A percentile compares a stretch with the other conserved stretches of the same genome.
Evolutionary conservation across 2,329 filamentous ascomycete species (phyloP).

Genomic region (Pleurostoma richardsiae): DNA sequence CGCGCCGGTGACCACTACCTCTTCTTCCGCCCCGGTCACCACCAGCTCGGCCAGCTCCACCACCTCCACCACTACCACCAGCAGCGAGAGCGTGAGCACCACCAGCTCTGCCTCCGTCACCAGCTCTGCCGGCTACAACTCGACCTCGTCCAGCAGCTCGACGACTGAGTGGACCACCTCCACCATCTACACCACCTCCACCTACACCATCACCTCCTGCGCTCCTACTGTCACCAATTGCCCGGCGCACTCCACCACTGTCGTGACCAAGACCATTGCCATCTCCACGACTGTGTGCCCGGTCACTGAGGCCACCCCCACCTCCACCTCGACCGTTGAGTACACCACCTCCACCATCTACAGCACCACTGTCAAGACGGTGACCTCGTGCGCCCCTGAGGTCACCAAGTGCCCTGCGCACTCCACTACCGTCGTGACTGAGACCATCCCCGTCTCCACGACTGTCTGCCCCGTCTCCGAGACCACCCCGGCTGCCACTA

Average conservation of each 20-base stretch:
- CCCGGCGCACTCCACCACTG: conserved; percentile 2
- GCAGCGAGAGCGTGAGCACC: not conserved
- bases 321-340: not conserved
- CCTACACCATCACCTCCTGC: conserved; percentile 1
- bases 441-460: conserved; percentile 2
- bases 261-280: conserved; percentile 2
- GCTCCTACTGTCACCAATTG: conserved; percentile 2
- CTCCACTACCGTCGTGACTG: conserved; percentile 1
- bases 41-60: conserved; percentile 1
- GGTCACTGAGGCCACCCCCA: not conserved
- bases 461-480: not conserved
- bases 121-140: conserved; percentile 21
- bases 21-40: not conserved
- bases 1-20: conserved; percentile 1
- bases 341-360: conserved; percentile 1
- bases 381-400: conserved; percentile 3
- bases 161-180: not conserved
- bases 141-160: conserved; percentile 8
- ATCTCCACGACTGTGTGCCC: conserved; percentile 5
- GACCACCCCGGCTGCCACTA: not conserved
- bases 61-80: conserved; percentile 2
- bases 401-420: conserved; percentile 1
- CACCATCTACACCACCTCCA: not conserved
- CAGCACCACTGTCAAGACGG: conserved; percentile 3
- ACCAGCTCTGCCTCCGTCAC: conserved; percentile 1